A percentile compares a stretch with the other conserved stretches of the same genome.
Evolutionary conservation across 768 basidiomycete genomes (phyloP).

Genomic region (Auricularia heimuer): DNA sequence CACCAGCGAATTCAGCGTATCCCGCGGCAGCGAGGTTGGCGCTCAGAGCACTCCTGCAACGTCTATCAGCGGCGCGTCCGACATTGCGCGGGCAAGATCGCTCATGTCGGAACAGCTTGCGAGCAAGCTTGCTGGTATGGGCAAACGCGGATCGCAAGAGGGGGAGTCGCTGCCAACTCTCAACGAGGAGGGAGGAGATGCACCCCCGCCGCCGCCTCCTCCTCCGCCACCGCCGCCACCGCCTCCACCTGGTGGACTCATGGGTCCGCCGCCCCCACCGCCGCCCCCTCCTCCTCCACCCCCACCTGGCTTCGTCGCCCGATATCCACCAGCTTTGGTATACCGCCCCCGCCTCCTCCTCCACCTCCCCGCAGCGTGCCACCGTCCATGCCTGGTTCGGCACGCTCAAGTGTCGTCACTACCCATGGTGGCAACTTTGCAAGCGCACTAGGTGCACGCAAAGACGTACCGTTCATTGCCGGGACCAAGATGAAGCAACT

Average conservation of each 20-base stretch:
- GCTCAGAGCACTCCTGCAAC: conserved; percentile 8
- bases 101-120: conserved; percentile 51
- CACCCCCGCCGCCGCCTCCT: conserved; percentile 16
- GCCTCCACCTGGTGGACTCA: conserved; percentile 10
- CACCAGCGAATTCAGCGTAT: not conserved
- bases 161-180: conserved; percentile 29
- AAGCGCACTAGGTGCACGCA: conserved; percentile 43
- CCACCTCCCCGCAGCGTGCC: conserved; percentile 22
- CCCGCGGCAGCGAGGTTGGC: not conserved
- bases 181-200: conserved; percentile 28
- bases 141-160: conserved; percentile 30
- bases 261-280: conserved; percentile 20
- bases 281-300: conserved; percentile 32
- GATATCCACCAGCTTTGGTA: conserved; percentile 16
- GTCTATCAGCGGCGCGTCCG: conserved; percentile 9
- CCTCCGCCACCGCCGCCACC: conserved; percentile 22
- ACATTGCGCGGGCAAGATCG: conserved; percentile 8
- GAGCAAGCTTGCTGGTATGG: conserved; percentile 45
- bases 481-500: conserved; percentile 93
- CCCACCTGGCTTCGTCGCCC: conserved; percentile 19
- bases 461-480: conserved; percentile 78
- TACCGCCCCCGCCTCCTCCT: conserved; percentile 30
- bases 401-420: conserved; percentile 39
- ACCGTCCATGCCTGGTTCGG: conserved; percentile 27
- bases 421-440: conserved; percentile 7